A percentile compares a stretch with the other conserved stretches of the same genome.
These are phyloP conservation scores for Akebia trifoliata DNA, from an alignment of 164 flowering plant genomes.

Conservation along the genomic window DNA sequence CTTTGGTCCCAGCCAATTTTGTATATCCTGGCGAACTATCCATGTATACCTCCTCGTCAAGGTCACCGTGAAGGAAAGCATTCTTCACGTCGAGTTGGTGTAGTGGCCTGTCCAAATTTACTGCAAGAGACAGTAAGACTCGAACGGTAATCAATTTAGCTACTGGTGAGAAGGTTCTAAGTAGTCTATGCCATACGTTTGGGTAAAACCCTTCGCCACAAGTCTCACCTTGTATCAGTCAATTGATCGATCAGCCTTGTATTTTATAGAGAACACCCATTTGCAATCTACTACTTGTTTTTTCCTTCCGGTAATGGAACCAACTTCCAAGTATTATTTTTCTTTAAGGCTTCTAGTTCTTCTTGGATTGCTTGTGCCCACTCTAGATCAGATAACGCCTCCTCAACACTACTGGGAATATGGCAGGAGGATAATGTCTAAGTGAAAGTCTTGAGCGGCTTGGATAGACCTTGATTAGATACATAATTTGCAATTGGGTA, in stretches of 20 bases:
- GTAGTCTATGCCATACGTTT: no score
- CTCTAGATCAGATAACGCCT: not conserved
- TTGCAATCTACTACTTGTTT: no score
- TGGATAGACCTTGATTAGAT: not conserved
- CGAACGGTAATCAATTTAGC: not conserved
- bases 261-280: no score
- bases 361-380: no score
- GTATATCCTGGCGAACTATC: not conserved
- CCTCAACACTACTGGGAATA: constrained; percentile 5
- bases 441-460: not conserved
- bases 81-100: constrained; percentile 9
- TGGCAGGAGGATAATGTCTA: not conserved
- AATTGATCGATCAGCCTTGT: no score
- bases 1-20: not conserved
- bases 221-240: no score
- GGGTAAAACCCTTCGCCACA: no score
- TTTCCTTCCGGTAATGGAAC: no score
- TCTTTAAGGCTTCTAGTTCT: not conserved
- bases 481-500: constrained; percentile 1
- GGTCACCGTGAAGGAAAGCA: not conserved
- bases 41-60: constrained; percentile 2
- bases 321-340: constrained; percentile 4
- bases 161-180: no score
- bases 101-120: not conserved
- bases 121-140: not conserved